A percentile compares a stretch with the other conserved stretches of the same genome.
These are phyloP conservation scores for Sphagnum fallax DNA, from an alignment of 228 moss, liverwort and hornwort genomes.

Conservation along the genomic window DNA sequence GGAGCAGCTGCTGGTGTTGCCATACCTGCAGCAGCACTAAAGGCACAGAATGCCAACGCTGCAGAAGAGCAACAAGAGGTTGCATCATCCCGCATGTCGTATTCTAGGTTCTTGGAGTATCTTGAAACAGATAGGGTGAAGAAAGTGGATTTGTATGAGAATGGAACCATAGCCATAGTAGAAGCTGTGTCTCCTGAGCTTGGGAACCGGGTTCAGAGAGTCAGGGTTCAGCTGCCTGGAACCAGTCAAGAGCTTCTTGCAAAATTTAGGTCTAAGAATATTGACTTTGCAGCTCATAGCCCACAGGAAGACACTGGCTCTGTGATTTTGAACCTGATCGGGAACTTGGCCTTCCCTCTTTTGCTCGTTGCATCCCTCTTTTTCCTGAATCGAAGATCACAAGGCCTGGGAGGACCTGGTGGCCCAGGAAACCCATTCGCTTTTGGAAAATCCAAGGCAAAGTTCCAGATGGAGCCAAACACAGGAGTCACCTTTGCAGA, in stretches of 20 bases:
- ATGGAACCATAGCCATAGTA: slow-evolving; percentile 46
- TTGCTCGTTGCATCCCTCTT: slow-evolving; percentile 44
- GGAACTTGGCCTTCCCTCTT: slow-evolving; percentile 40
- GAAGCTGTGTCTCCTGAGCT: slow-evolving; percentile 44
- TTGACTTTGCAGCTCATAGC: slow-evolving; percentile 41
- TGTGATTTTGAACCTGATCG: slow-evolving; percentile 32
- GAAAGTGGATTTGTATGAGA: slow-evolving; percentile 59
- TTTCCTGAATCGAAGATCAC: slow-evolving; percentile 32
- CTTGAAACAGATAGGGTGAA: slow-evolving; percentile 50
- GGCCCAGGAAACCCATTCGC: slow-evolving; percentile 52
- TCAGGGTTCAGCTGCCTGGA: slow-evolving; percentile 40
- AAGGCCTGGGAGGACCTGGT: slow-evolving; percentile 41
- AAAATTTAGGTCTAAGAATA: slow-evolving; percentile 42
- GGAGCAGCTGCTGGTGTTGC: slow-evolving; percentile 32
- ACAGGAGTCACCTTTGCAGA: slow-evolving; percentile 53
- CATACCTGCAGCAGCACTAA: slow-evolving; percentile 33
- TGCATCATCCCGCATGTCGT: slow-evolving; percentile 51
- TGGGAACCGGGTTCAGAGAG: slow-evolving; percentile 41
- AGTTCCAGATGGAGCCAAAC: slow-evolving; percentile 61
- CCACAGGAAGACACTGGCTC: slow-evolving; percentile 40
- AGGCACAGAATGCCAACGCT: slow-evolving; percentile 21
- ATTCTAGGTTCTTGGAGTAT: slow-evolving; percentile 55
- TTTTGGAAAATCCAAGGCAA: slow-evolving; percentile 55
- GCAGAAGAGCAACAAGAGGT: slow-evolving; percentile 39
- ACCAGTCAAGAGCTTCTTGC: slow-evolving; percentile 34